Conservation (phyloP, 179 eudicot species). For the Spinacia oleracea region DNA sequence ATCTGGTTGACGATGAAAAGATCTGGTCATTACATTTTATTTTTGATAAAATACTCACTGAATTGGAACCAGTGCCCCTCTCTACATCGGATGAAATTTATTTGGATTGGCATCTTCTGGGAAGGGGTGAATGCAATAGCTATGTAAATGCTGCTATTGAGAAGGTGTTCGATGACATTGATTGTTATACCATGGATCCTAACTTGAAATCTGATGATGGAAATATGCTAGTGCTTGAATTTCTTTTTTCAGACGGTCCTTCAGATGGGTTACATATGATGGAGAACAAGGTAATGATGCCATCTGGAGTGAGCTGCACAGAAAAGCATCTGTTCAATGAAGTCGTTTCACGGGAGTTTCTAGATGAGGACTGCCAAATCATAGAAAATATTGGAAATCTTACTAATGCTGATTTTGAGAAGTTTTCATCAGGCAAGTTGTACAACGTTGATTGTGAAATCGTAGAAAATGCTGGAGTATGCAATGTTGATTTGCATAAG, state of each 20-base stretch:
- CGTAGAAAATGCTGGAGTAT: constrained; percentile 35
- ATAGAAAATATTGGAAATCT: constrained; percentile 24
- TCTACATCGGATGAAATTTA: constrained; percentile 79
- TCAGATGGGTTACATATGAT: constrained; percentile 28
- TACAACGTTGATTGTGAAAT: constrained; percentile 40
- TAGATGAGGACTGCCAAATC: constrained; percentile 36
- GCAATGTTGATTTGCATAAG: constrained; percentile 28
- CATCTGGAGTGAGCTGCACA: constrained; percentile 28
- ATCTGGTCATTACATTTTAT: constrained; percentile 36
- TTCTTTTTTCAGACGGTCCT: constrained; percentile 47
- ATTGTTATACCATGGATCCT: constrained; percentile 33
- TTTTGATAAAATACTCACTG: constrained; percentile 40
- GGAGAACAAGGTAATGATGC: constrained; percentile 50
- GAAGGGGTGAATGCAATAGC: constrained; percentile 47
- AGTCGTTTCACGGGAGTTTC: constrained; percentile 23
- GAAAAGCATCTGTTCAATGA: constrained; percentile 24
- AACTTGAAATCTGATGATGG: constrained; percentile 37
- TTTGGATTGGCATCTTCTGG: constrained; percentile 82
- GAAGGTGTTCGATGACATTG: constrained; percentile 56
- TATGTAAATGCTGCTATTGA: constrained; percentile 41
- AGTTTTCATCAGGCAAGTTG: constrained; percentile 26
- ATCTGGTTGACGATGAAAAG: constrained; percentile 49
- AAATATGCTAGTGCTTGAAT: constrained; percentile 41
- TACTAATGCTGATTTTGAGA: constrained; percentile 15
- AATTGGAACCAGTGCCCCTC: constrained; percentile 53